Conservation (phyloP, 805 yeast species). For the Wickerhamiella bombiphila region DNA sequence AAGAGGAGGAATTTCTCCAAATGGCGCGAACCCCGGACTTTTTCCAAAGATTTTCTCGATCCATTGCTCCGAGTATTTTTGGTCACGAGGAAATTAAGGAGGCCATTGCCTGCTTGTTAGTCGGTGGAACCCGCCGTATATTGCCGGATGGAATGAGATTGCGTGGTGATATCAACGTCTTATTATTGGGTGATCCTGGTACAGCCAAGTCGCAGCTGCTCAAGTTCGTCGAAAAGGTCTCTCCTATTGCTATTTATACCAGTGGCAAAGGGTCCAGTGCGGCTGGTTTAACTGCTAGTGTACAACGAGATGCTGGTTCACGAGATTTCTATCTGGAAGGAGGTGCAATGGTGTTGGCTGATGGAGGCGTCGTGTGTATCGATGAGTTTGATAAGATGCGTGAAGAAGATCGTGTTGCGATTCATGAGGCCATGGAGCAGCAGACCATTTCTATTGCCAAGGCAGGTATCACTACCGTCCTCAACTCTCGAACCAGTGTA, state of each 20-base stretch:
- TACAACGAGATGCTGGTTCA: conserved; percentile 74
- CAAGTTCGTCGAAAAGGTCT: conserved; percentile 86
- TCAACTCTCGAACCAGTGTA: conserved; percentile 91
- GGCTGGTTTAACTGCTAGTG: conserved; percentile 97
- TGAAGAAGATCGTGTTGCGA: conserved; percentile 96
- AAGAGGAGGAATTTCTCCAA: conserved; percentile 78
- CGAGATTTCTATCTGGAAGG: conserved; percentile 94
- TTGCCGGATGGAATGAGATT: conserved; percentile 93
- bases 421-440: conserved; percentile 99
- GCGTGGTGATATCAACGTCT: conserved; percentile 92
- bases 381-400: conserved; percentile 99
- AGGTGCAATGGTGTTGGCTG: conserved; percentile 99
- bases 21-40: conserved; percentile 72
- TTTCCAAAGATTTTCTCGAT: conserved; percentile 68
- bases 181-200: conserved; percentile 95
- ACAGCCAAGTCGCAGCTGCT: conserved; percentile 94
- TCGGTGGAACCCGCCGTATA: conserved; percentile 88
- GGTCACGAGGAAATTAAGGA: conserved; percentile 89
- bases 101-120: conserved; percentile 77
- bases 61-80: conserved; percentile 93
- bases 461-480: conserved; percentile 95
- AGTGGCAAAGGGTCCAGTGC: conserved; percentile 99
- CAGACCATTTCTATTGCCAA: conserved; percentile 97
- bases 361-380: conserved; percentile 97
- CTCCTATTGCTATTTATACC: conserved; percentile 90